Evolutionary conservation across 192 early-diverging fungal species (phyloP), one percentile per base, ranked within the genome.

Genomic region (Phycomyces nitens): DNA sequence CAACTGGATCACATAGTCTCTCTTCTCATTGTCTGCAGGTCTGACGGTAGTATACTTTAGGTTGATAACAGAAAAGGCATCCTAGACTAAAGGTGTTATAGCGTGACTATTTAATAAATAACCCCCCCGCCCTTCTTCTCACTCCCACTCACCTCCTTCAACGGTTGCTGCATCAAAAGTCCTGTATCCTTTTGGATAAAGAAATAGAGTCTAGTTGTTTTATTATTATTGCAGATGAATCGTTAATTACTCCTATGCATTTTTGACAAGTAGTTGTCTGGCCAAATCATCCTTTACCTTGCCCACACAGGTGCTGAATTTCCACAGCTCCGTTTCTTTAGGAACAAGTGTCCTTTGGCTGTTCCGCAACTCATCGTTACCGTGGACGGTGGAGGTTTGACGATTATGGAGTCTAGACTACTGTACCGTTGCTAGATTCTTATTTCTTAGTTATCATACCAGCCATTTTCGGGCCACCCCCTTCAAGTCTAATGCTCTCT

Each of bases 381-480:
- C 8, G 34, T 5, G 42, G 41, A 42, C 20, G 41, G 18, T 47
- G 38, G 38, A 22, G 5, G 53, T 57, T 65, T 15, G 41, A 42
- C 20, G 23, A 39, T 38, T 27, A 56, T 21, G 47, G 54, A 57
- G 39, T 65, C 63, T 23, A 65, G 41, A 50, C 63, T 57, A 57
- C 52, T 65, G 52, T 65, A 65, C 23, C 63, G 52, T 29, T 65
- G 63, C 63, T 65, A 57, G 2, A 47, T 47, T 47, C 12, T 47
- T 34, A 5, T 34, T 7, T 47, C 44, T 47, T 47, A 47, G 44
- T 47, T 47, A 14, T 47, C 18, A 18, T 18, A 11, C 18, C 44
- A 47, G 44, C 11, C 18, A 47, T 18, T 47, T 7, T 34, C 7
- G 7, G 29, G 29, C 29, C 29, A 34, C 7, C 7, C 29, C 29